Evolutionary conservation across 2,329 filamentous ascomycete species (phyloP), one percentile per base, ranked within the genome.

Genomic region (Botrytis porri): DNA sequence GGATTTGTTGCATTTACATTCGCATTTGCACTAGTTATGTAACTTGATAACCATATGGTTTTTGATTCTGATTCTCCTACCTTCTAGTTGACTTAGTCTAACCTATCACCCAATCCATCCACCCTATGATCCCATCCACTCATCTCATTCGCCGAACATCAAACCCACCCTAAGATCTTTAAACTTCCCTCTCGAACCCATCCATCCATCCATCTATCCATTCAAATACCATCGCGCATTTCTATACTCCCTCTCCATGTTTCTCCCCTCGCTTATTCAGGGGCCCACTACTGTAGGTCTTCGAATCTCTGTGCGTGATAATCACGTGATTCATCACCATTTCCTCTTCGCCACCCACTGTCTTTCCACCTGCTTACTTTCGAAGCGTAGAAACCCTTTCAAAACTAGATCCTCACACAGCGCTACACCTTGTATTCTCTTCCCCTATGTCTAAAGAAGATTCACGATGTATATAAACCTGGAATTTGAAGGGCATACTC

Each of bases 201-300:
- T n/a, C 48, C 4, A 14, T 51, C 25, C 1, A 14, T 51, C n/a
- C n/a, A n/a, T n/a, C n/a, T n/a, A n/a, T n/a, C n/a, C 25, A n/a
- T 3, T n/a, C 0, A n/a, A n/a, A n/a, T n/a, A n/a, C 12, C 12
- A 22, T 51, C 10, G 2, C 10, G 10, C 48, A 51, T 51, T 51
- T n/a, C 48, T 3, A 25, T 0, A n/a, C 25, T 6, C 2, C 4
- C 2, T 3, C 0, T 51, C 48, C 48, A 10, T 14, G 1, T n/a
- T n/a, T 9, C n/a, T 4, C 51, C 4, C 51, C 51, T 54, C 51
- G 51, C 51, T 54, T 54, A 54, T 54, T 29, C n/a, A 54, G 51
- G 51, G 51, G 51, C 14, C 7, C 51, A 51, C 14, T 6, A 29
- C n/a, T n/a, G n/a, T n/a, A n/a, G 14, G 25, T 8, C 14, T 2